Evolutionary conservation across 345 rosid species (phyloP).

Genomic region (Diplotaxis tenuifolia): DNA sequence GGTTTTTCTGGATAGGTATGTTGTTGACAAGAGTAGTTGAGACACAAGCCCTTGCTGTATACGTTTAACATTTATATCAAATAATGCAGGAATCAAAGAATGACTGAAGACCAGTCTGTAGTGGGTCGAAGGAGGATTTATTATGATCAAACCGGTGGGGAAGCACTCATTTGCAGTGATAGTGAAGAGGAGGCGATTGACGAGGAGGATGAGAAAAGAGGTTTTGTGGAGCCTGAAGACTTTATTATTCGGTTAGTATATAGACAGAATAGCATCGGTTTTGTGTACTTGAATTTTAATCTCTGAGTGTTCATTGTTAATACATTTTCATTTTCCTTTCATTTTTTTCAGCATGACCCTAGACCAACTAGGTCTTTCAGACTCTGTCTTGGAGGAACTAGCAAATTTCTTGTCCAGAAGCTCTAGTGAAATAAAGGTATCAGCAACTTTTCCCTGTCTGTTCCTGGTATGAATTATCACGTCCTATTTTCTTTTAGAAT

Average conservation of each 20-base stretch:
- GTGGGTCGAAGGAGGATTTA: constrained; percentile 96
- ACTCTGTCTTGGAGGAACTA: constrained; percentile 63
- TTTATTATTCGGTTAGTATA: constrained; percentile 81
- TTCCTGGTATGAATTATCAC: background rate
- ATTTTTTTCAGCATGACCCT: constrained; percentile 73
- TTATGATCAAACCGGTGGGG: constrained; percentile 96
- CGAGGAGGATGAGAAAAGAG: constrained; percentile 80
- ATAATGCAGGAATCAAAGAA: constrained; percentile 88
- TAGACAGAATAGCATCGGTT: background rate
- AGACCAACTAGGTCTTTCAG: constrained; percentile 67
- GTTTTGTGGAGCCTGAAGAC: constrained; percentile 76
- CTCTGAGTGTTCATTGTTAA: background rate
- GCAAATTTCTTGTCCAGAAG: constrained; percentile 71
- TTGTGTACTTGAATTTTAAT: constrained; percentile 11
- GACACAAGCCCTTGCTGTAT: background rate
- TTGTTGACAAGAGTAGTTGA: constrained; percentile 12
- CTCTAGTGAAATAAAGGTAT: constrained; percentile 79
- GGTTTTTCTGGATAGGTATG: constrained; percentile 91
- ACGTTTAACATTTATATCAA: background rate
- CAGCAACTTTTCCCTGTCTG: constrained; percentile 5
- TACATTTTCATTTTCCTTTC: constrained; percentile 7
- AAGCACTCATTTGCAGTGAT: constrained; percentile 99
- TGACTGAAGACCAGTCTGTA: constrained; percentile 98
- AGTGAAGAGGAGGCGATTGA: constrained; percentile 91
- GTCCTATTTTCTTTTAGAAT: constrained; percentile 18